Evolutionary conservation across 768 basidiomycete genomes (phyloP).

Genomic region (Tulasnella sp.): DNA sequence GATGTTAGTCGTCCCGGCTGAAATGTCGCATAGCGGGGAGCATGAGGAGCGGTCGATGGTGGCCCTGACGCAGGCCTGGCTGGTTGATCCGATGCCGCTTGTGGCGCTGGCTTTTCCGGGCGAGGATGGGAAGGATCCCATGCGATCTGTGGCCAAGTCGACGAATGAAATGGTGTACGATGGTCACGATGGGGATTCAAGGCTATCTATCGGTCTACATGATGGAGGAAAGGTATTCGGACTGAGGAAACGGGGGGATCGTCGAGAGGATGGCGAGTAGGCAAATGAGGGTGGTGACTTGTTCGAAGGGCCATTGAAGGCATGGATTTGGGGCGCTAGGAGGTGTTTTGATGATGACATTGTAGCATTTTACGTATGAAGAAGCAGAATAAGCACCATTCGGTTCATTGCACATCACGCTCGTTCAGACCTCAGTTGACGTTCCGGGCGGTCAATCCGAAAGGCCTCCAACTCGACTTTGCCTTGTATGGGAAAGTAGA

Average conservation of each 20-base stretch:
- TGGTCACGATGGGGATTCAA: conserved; percentile 13
- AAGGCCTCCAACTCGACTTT: neutral
- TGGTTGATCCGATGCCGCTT: conserved; percentile 6
- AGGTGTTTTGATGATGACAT: neutral
- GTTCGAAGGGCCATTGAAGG: neutral
- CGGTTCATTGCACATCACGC: conserved; percentile 1
- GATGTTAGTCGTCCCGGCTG: neutral
- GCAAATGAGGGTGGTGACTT: conserved; percentile 1
- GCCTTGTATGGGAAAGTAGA: neutral
- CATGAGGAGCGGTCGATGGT: conserved; percentile 3
- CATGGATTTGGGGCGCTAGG: conserved; percentile 10
- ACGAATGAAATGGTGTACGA: conserved; percentile 11
- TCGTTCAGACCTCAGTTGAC: neutral
- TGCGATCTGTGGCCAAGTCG: conserved; percentile 13
- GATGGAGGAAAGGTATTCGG: conserved; percentile 18
- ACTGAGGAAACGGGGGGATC: conserved; percentile 12
- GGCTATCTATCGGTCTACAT: conserved; percentile 7
- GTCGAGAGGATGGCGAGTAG: conserved; percentile 2
- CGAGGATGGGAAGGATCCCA: neutral
- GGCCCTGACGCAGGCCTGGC: neutral
- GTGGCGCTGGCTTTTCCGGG: neutral
- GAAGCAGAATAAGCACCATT: neutral
- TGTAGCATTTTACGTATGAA: conserved; percentile 5
- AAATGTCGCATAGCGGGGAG: neutral
- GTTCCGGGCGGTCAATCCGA: conserved; percentile 4